phyloP scores from a whole-genome alignment of 148 eudicot genomes.

The Rhododendron griersonianum region DNA sequence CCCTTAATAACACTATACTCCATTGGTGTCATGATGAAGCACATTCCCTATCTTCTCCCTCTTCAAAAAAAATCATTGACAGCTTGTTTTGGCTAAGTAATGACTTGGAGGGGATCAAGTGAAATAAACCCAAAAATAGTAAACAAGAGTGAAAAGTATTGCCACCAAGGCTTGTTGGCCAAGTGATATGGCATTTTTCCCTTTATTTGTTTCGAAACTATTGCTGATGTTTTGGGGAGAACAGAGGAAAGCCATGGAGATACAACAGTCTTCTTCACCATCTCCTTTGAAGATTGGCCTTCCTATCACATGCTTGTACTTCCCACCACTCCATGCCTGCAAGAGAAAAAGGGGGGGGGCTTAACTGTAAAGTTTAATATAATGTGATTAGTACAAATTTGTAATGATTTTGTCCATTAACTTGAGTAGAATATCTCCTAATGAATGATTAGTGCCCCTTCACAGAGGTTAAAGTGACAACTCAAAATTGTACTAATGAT shows the following conservation, averaged over 20 bases:
- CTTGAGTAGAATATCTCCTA: neutral
- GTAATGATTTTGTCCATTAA: slow-evolving; percentile 11
- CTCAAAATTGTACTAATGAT: slow-evolving; percentile 9
- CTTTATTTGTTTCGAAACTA: neutral
- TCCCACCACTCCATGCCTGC: slow-evolving; percentile 64
- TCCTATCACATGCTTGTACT: slow-evolving; percentile 72
- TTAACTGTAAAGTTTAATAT: neutral
- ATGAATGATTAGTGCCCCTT: slow-evolving; percentile 11
- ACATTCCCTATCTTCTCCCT: neutral
- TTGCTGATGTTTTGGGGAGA: slow-evolving; percentile 25
- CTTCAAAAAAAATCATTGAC: neutral
- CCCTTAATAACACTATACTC: neutral
- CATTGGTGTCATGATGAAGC: neutral
- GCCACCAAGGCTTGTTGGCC: slow-evolving; percentile 53
- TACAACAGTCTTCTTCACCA: slow-evolving; percentile 20
- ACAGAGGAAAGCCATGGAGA: slow-evolving; percentile 66
- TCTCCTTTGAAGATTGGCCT: slow-evolving; percentile 56
- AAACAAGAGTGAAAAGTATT: slow-evolving; percentile 39
- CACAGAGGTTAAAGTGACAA: slow-evolving; percentile 10
- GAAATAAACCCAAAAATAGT: slow-evolving; percentile 40
- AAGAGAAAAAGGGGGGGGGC: neutral
- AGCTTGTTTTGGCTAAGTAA: neutral
- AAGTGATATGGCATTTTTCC: slow-evolving; percentile 33
- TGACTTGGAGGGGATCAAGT: neutral
- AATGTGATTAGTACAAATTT: neutral